Evolutionary conservation across 2,329 filamentous ascomycete species (phyloP).

Genomic region (Aplosporella prunicola): DNA sequence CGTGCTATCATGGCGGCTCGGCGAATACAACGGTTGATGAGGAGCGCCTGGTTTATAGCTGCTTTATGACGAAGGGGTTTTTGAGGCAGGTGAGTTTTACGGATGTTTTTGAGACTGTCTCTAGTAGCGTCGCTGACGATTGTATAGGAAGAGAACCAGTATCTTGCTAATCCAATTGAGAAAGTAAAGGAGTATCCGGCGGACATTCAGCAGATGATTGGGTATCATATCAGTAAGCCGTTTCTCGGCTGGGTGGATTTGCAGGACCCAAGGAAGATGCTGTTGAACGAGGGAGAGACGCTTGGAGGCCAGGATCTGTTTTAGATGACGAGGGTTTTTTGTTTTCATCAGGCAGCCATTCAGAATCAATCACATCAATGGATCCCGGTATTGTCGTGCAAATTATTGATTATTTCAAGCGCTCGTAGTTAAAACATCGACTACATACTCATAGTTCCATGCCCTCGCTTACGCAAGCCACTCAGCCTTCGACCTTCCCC

Average conservation of each 20-base stretch:
- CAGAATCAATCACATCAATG: no score
- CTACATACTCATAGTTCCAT: no score
- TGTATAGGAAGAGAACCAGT: constrained; percentile 32
- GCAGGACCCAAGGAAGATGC: constrained; percentile 13
- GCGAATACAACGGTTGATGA: constrained; percentile 25
- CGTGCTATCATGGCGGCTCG: constrained; percentile 27
- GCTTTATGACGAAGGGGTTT: constrained; percentile 26
- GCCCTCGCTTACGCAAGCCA: no score
- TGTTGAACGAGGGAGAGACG: no score
- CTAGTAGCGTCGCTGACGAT: no score
- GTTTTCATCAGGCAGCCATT: no score
- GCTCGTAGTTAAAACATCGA: no score
- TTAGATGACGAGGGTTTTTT: no score
- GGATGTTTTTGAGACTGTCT: neutral
- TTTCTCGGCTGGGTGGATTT: constrained; percentile 17
- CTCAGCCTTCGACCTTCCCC: constrained; percentile 8
- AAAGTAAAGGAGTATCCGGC: constrained; percentile 16
- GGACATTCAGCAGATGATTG: constrained; percentile 14
- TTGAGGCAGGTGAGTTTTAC: constrained; percentile 14
- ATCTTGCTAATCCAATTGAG: constrained; percentile 20
- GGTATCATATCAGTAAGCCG: constrained; percentile 16
- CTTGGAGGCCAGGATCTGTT: no score
- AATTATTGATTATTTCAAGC: no score
- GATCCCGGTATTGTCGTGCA: no score
- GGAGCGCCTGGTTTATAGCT: constrained; percentile 24